phyloP scores from a whole-genome alignment of 2,329 filamentous ascomycete genomes.

The Epichloe aotearoae region DNA sequence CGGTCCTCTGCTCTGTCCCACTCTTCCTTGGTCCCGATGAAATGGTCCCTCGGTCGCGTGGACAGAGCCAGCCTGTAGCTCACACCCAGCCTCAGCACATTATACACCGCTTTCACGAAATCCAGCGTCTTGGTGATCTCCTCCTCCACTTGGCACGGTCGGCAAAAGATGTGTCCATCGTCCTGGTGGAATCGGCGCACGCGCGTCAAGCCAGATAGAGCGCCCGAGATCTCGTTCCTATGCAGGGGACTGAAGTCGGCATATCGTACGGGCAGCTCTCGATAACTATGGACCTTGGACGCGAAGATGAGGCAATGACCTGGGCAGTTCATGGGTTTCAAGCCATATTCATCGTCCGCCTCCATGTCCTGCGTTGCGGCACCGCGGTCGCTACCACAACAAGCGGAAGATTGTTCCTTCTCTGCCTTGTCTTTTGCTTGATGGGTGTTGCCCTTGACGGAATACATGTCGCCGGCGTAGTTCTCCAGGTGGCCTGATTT shows the following conservation, averaged over 20 bases:
- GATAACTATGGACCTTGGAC: constrained; percentile 59
- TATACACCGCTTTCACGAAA: constrained; percentile 62
- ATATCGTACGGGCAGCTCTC: constrained; percentile 70
- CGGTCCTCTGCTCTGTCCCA: constrained; percentile 34
- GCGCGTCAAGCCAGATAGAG: constrained; percentile 68
- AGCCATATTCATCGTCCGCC: constrained; percentile 58
- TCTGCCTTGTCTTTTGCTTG: background rate
- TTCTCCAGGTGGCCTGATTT: constrained; percentile 80
- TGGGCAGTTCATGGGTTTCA: constrained; percentile 91
- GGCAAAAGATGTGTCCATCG: constrained; percentile 83
- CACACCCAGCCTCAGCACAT: constrained; percentile 50
- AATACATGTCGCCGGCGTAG: constrained; percentile 87
- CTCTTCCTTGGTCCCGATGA: constrained; percentile 60
- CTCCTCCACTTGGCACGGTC: constrained; percentile 57
- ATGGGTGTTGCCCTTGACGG: constrained; percentile 45
- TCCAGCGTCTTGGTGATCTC: constrained; percentile 64
- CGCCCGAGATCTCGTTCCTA: constrained; percentile 72
- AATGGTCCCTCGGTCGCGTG: constrained; percentile 62
- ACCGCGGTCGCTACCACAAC: constrained; percentile 19
- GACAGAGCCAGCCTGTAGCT: constrained; percentile 66
- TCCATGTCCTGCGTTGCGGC: constrained; percentile 31
- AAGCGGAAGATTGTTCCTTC: constrained; percentile 8
- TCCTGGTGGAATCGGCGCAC: constrained; percentile 84
- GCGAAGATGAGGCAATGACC: constrained; percentile 79
- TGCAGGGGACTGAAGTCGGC: constrained; percentile 83